A percentile compares a stretch with the other conserved stretches of the same genome.
phyloP scores from a whole-genome alignment of 768 basidiomycete species.

The Tulasnella calospora region DNA sequence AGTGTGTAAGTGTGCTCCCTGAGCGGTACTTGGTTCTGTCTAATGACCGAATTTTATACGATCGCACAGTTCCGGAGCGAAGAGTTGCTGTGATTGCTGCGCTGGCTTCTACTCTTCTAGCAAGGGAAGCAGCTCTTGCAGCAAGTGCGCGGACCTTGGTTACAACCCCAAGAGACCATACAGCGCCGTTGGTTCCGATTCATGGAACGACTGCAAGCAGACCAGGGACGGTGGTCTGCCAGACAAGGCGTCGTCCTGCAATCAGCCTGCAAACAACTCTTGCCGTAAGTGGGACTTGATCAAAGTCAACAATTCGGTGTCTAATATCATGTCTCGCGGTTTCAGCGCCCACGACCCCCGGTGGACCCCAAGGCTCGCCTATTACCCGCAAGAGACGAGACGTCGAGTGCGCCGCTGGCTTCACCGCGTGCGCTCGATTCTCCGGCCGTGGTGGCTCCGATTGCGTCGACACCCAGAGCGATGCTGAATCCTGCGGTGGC shows the following conservation, averaged over 20 bases:
- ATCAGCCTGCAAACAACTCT: neutral
- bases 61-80: neutral
- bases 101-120: neutral
- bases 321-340: neutral
- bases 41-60: neutral
- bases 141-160: neutral
- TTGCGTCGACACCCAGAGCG: slow-evolving; percentile 16
- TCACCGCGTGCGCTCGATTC: neutral
- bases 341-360: neutral
- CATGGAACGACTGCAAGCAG: neutral
- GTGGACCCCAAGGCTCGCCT: neutral
- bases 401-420: neutral
- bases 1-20: neutral
- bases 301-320: neutral
- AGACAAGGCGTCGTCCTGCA: neutral
- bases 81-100: neutral
- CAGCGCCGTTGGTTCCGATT: neutral
- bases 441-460: slow-evolving; percentile 15
- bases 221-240: too few species aligned
- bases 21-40: neutral
- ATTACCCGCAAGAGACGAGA: neutral
- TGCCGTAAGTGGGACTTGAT: neutral
- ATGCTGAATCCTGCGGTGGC: slow-evolving; percentile 19
- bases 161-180: neutral
- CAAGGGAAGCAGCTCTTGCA: neutral